Evolutionary conservation across 805 yeast genomes (phyloP).

Genomic region (Komagataella ulmi): DNA sequence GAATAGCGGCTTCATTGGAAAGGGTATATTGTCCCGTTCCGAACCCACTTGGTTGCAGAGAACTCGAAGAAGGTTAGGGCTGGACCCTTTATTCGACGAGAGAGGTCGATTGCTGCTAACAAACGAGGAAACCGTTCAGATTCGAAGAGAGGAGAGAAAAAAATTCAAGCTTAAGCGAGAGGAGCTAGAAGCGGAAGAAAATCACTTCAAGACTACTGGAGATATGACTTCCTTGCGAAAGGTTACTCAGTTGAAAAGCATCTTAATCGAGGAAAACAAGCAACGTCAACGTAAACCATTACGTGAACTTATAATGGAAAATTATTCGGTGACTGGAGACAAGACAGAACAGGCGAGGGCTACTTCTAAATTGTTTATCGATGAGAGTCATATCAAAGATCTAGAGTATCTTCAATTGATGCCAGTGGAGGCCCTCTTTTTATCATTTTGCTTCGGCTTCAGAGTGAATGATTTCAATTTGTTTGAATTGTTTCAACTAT

Average conservation of each 20-base stretch:
- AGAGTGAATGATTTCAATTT: not conserved
- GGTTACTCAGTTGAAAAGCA: constrained; percentile 10
- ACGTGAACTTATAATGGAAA: constrained; percentile 23
- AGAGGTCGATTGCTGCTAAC: constrained; percentile 17
- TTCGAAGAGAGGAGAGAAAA: constrained; percentile 58
- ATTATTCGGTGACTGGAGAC: constrained; percentile 14
- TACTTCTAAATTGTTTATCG: not conserved
- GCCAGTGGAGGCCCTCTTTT: constrained; percentile 64
- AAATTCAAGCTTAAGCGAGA: constrained; percentile 61
- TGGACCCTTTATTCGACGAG: constrained; percentile 12
- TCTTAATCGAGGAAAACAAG: constrained; percentile 8
- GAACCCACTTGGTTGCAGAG: constrained; percentile 88
- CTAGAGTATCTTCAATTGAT: constrained; percentile 52
- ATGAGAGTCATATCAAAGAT: constrained; percentile 2
- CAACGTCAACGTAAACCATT: constrained; percentile 3
- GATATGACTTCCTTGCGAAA: constrained; percentile 15
- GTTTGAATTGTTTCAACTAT: not conserved
- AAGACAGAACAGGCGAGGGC: constrained; percentile 3
- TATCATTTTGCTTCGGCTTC: constrained; percentile 31
- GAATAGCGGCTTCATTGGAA: constrained; percentile 87
- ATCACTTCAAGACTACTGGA: constrained; percentile 13
- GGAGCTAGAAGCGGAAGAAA: constrained; percentile 35
- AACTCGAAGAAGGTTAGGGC: constrained; percentile 39
- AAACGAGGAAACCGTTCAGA: constrained; percentile 67
- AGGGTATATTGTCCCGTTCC: constrained; percentile 77